phyloP scores from a whole-genome alignment of 352 stramenopile genomes.

The Phytophthora crassamura region DNA sequence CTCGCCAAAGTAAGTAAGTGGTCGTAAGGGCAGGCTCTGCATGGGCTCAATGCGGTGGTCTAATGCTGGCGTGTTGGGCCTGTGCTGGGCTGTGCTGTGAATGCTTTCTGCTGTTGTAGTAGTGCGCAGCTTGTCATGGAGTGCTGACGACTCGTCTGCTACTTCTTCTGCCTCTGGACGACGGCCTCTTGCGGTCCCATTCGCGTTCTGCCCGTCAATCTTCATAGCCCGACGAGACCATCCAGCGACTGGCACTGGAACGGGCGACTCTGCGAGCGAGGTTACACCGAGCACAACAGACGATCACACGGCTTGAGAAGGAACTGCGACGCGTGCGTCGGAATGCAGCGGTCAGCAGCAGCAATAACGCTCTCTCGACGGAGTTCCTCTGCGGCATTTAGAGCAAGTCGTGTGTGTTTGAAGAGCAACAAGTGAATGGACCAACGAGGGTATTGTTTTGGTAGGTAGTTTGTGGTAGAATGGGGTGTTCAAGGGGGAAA shows the following conservation, averaged over 20 bases:
- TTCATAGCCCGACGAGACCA: slow-evolving; percentile 51
- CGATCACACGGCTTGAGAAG: slow-evolving; percentile 61
- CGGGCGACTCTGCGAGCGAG: slow-evolving; percentile 51
- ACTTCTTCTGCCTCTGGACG: slow-evolving; percentile 42
- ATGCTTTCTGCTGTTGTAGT: slow-evolving; percentile 39
- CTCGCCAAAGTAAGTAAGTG: slow-evolving; percentile 51
- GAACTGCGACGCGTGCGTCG: slow-evolving; percentile 60
- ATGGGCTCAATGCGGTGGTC: slow-evolving; percentile 40
- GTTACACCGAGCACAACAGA: slow-evolving; percentile 61
- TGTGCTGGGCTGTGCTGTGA: slow-evolving; percentile 35
- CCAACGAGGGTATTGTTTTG: slow-evolving; percentile 19
- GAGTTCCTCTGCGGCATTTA: slow-evolving; percentile 79
- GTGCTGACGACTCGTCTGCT: slow-evolving; percentile 47
- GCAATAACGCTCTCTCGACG: slow-evolving; percentile 44
- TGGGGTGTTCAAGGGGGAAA: slow-evolving; percentile 18
- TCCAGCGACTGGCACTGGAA: slow-evolving; percentile 59
- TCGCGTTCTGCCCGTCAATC: slow-evolving; percentile 41
- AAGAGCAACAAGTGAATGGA: slow-evolving; percentile 24
- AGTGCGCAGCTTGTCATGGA: slow-evolving; percentile 44
- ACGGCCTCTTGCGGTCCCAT: slow-evolving; percentile 38
- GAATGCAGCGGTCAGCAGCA: slow-evolving; percentile 53
- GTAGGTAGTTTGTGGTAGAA: slow-evolving; percentile 14
- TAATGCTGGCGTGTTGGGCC: slow-evolving; percentile 45
- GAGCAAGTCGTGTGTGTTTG: slow-evolving; percentile 8
- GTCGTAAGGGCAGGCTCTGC: slow-evolving; percentile 31